These are phyloP conservation scores for Pythium phragmiticola DNA, from an alignment of 352 stramenopile species.

Conservation along the genomic window DNA sequence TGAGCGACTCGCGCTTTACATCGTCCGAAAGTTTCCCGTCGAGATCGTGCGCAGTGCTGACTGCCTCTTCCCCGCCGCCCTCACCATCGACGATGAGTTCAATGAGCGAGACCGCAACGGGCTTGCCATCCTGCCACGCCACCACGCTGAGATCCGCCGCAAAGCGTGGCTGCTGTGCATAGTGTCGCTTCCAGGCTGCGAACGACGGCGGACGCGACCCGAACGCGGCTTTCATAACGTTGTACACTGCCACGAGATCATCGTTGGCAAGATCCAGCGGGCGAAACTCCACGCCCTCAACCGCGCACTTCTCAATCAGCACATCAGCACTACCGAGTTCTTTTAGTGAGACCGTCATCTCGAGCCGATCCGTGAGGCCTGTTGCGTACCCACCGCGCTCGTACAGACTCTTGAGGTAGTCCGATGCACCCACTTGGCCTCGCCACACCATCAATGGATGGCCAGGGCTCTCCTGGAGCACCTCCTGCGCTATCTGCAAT, in stretches of 20 bases:
- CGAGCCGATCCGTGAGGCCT: conserved; percentile 4
- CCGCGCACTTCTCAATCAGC: not conserved
- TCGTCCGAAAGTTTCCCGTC: not conserved
- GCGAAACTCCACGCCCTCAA: conserved; percentile 13
- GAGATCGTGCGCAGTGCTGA: not conserved
- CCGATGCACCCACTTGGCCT: conserved; percentile 7
- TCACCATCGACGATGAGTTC: conserved; percentile 18
- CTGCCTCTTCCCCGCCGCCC: conserved; percentile 20
- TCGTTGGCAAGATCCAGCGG: conserved; percentile 14
- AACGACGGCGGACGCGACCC: conserved; percentile 16
- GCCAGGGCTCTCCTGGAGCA: not conserved
- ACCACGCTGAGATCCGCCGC: conserved; percentile 23
- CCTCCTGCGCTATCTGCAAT: not conserved
- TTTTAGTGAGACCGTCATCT: conserved; percentile 15
- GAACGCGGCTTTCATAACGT: conserved; percentile 26
- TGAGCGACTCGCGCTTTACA: conserved; percentile 2
- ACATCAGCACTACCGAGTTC: not conserved
- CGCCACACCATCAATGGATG: conserved; percentile 11
- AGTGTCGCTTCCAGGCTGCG: conserved; percentile 30
- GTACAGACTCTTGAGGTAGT: conserved; percentile 5
- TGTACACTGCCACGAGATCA: conserved; percentile 16
- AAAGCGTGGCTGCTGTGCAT: conserved; percentile 26
- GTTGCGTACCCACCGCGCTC: conserved; percentile 2
- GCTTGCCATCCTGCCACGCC: conserved; percentile 7
- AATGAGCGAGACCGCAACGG: conserved; percentile 1